Evolutionary conservation across 2,329 filamentous ascomycete genomes (phyloP).

Genomic region (Lecanicillium sp.): DNA sequence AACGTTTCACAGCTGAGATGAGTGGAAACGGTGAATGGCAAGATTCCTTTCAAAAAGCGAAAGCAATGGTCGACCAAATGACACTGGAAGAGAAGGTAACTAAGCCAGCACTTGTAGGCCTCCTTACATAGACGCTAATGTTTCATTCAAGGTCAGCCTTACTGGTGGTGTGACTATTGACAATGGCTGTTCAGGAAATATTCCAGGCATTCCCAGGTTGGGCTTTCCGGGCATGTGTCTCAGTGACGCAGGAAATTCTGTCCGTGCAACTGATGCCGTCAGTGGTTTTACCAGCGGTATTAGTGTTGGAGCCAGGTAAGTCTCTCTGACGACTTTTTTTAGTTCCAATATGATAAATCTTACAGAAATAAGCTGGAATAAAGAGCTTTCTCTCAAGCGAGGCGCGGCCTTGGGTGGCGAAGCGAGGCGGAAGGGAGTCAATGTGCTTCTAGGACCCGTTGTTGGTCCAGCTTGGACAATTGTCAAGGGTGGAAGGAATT

Average conservation of each 20-base stretch:
- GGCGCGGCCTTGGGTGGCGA: slow-evolving; percentile 6
- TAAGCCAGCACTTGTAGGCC: too few species aligned
- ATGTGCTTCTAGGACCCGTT: slow-evolving; percentile 61
- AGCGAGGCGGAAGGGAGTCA: slow-evolving; percentile 31
- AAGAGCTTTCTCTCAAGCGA: slow-evolving; percentile 19
- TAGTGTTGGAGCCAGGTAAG: slow-evolving; percentile 38
- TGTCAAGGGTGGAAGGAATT: slow-evolving; percentile 62
- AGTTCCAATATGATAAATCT: slow-evolving; percentile 43
- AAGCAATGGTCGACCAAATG: slow-evolving; percentile 49
- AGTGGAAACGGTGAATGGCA: slow-evolving; percentile 38
- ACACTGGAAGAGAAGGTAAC: slow-evolving; percentile 55
- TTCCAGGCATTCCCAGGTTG: slow-evolving; percentile 34
- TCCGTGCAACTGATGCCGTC: slow-evolving; percentile 38
- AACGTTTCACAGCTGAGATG: slow-evolving; percentile 17
- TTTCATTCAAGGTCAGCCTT: slow-evolving; percentile 22
- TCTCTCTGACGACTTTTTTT: too few species aligned
- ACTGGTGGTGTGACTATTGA: slow-evolving; percentile 42
- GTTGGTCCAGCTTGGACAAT: slow-evolving; percentile 65
- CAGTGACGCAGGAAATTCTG: slow-evolving; percentile 40
- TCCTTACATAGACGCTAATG: neutral
- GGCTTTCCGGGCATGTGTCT: slow-evolving; percentile 38
- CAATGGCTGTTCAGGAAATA: slow-evolving; percentile 40
- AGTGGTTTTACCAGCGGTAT: slow-evolving; percentile 40
- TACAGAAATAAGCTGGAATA: slow-evolving; percentile 47
- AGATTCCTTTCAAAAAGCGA: slow-evolving; percentile 49